These are phyloP conservation scores for Saccharomyces hybrid DNA, from an alignment of 1,139 yeast genomes.

Conservation along the genomic window DNA sequence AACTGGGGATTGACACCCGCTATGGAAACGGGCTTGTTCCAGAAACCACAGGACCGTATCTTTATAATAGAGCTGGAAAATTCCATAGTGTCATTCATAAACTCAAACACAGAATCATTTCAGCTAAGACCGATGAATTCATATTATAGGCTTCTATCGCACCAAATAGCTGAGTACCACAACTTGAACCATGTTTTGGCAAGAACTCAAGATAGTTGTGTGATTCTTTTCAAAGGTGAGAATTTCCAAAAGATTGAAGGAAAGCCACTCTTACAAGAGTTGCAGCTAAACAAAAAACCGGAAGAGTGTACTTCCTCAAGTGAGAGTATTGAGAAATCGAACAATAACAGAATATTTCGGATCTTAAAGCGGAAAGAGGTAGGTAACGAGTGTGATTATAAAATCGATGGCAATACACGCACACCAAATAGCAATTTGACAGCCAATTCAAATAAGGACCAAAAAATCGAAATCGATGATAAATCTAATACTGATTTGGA, in stretches of 20 bases:
- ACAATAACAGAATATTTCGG: background rate
- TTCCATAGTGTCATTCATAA: constrained; percentile 35
- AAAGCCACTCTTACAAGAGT: constrained; percentile 16
- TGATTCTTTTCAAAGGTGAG: constrained; percentile 34
- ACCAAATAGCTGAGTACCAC: constrained; percentile 64
- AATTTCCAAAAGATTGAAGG: constrained; percentile 14
- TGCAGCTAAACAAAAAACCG: constrained; percentile 8
- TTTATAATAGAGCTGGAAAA: constrained; percentile 50
- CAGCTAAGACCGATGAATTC: constrained; percentile 52
- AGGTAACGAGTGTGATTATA: background rate
- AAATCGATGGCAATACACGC: background rate
- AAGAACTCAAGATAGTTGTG: constrained; percentile 40
- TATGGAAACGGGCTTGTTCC: constrained; percentile 37
- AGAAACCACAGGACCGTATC: constrained; percentile 42
- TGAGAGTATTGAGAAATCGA: background rate
- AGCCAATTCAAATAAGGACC: background rate
- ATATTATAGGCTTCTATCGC: constrained; percentile 56
- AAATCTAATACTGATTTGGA: constrained; percentile 9
- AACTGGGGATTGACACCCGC: constrained; percentile 26
- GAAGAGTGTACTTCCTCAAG: background rate
- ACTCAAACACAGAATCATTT: constrained; percentile 37
- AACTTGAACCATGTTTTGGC: constrained; percentile 46
- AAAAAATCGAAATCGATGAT: background rate
- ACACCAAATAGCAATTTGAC: background rate
- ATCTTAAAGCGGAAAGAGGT: background rate